Base-by-base conservation (phyloP, 176 grass and related monocot species). In the Tillandsia fasciculata region DNA sequence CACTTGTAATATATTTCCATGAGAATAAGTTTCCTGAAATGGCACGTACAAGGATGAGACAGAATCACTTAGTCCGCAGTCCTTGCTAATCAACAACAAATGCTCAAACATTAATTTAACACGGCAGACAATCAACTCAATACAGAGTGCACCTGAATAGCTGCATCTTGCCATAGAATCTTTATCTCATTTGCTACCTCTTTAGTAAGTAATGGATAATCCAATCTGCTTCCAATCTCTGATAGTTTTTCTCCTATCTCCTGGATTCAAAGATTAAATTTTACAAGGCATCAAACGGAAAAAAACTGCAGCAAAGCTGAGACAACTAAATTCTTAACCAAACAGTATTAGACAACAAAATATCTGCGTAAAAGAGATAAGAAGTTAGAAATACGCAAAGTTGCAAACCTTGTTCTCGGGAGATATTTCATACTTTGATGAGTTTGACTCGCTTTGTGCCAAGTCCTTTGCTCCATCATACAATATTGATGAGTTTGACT, bases 391-490 rank as follows among this genome's bases (percentile, higher is more conserved):
- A 42, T 42, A 42, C 33, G 33, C 33, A 42, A 42, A 42, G 33
- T 42, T 42, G 20, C 74, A 64, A 73, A 97, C 94, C 94, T 92
- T 79, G 71, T 81, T 97, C 79, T 90, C 82, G 70, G 82, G 15
- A 51, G 67, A 85, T 57, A 93, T 57, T 17, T 85, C 61, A 78
- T 86, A 97, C 74, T 97, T 97, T 64, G 82, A 83, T 22, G 82
- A 86, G 75, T 83, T 77, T 50, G 84, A 52, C 72, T 97, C 86
- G 72, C 76, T 83, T 71, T 93, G 89, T 56, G 77, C 77, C 66
- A 97, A 77, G 72, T 97, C 94, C 72, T 93, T 97, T 53, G 94
- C 76, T 87, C 89, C 94, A 64, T 97, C 94, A 68, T 90, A 79
- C 48, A 97, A 82, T 82, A 93, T 82, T 42, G 33, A 42, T 42